Evolutionary conservation across 208 protist species (phyloP), one percentile per base, ranked within the genome.

Genomic region (Acanthamoeba lenticulata): DNA sequence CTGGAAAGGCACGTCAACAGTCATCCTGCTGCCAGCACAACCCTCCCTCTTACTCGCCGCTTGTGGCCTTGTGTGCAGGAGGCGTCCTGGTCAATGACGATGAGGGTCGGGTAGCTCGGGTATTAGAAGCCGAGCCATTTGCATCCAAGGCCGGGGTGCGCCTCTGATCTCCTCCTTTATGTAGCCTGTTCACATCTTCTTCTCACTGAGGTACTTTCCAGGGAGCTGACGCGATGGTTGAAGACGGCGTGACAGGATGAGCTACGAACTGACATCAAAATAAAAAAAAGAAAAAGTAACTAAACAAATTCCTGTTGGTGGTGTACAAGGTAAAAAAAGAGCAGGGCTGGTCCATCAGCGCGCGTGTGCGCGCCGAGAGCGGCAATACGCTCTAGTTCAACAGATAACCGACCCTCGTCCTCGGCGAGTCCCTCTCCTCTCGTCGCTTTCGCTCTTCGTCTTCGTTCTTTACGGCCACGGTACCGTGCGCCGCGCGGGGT

Each of bases 71-170:
- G 7, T 17, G 29, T 36, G n/a, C 40, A 83, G 81, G 81, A 29
- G 81, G 81, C 17, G 81, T 90, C 47, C 49, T 90, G 2, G 81
- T 90, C 24, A 90, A 90, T 27, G 81, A 90, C 27, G 81, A 90
- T 57, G 81, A 67, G 49, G 81, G 81, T 36, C 42, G n/a, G 44
- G 81, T 90, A 21, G 42, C 42, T 9, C 44, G 49, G 42, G 72
- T 83, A 1, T 40, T 83, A 24, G 72, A 83, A 7, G 42, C 40
- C 4, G 40, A 83, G 42, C 72, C 72, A 34, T 83, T 83, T n/a
- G 72, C 72, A 52, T 40, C 72, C 4, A 83, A 83, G 38, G 36
- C 19, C 3, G 49, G 49, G 72, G 13, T 24, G 15, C 21, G 21
- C 52, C 15, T n/a, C 62, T 34, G 1, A 72, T 34, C 32, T 4